phyloP scores from a whole-genome alignment of 1,139 yeast genomes.

The Trichomonascaceae sp. region DNA sequence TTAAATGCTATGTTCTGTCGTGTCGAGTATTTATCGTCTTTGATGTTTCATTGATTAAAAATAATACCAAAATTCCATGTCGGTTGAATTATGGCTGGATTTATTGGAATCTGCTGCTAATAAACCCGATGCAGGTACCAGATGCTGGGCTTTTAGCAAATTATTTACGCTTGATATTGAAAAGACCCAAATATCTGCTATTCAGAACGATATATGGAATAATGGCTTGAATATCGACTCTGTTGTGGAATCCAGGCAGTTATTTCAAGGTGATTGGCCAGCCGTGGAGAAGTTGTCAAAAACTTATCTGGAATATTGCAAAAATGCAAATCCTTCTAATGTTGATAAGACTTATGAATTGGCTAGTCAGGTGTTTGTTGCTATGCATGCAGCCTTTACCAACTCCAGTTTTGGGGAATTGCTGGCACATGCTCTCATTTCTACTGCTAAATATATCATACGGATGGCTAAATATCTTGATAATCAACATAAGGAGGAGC shows the following conservation, averaged over 20 bases:
- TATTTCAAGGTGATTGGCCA: conserved; percentile 42
- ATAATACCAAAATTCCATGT: conserved; percentile 17
- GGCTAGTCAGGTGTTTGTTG: conserved; percentile 46
- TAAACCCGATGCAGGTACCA: conserved; percentile 13
- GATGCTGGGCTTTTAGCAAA: not conserved
- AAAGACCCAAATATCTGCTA: conserved; percentile 28
- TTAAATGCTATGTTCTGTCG: not conserved
- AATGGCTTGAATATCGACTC: conserved; percentile 21
- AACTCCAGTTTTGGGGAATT: conserved; percentile 44
- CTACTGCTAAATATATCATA: conserved; percentile 39
- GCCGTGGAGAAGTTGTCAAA: conserved; percentile 49
- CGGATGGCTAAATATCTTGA: conserved; percentile 52
- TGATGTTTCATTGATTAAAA: not conserved
- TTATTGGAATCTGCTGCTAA: conserved; percentile 16
- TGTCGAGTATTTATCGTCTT: not conserved
- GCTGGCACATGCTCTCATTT: conserved; percentile 43
- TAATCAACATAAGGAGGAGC: conserved; percentile 23
- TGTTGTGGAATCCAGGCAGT: conserved; percentile 34
- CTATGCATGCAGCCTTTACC: conserved; percentile 53
- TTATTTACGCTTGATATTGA: conserved; percentile 26
- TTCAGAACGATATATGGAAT: conserved; percentile 30
- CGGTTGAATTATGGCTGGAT: conserved; percentile 22
- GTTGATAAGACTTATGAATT: conserved; percentile 53
- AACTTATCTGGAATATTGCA: conserved; percentile 46
- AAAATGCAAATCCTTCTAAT: conserved; percentile 58